Evolutionary conservation across 257 asterid genomes (phyloP).

Genomic region (Thymus quinquecostatus): DNA sequence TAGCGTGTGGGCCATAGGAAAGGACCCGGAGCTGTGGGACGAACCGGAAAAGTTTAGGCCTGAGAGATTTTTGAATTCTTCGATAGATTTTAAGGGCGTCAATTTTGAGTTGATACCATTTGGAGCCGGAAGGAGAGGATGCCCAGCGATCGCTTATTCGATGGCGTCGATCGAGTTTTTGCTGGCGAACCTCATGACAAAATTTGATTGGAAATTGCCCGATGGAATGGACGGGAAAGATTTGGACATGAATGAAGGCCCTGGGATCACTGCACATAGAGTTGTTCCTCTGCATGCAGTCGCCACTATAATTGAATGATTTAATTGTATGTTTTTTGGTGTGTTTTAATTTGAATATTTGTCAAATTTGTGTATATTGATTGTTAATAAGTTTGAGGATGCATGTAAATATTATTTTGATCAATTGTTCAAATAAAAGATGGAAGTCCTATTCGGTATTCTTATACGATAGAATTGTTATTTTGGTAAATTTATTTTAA

Average conservation of each 20-base stretch:
- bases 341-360: too few species aligned
- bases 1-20: conserved; percentile 40
- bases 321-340: too few species aligned
- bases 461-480: too few species aligned
- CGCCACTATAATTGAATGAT: too few species aligned
- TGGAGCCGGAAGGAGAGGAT: conserved; percentile 53
- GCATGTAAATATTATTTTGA: too few species aligned
- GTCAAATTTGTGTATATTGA: too few species aligned
- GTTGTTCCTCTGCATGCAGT: conserved; percentile 19
- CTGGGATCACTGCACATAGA: conserved; percentile 34
- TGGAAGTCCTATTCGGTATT: too few species aligned
- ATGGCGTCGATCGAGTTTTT: conserved; percentile 11
- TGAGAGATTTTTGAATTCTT: conserved; percentile 36
- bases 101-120: conserved; percentile 51
- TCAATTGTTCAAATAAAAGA: too few species aligned
- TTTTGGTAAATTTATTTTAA: too few species aligned
- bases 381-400: too few species aligned
- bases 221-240: conserved; percentile 36
- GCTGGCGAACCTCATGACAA: conserved; percentile 39
- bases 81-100: conserved; percentile 32
- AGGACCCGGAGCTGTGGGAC: conserved; percentile 38
- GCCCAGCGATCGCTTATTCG: conserved; percentile 8
- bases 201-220: conserved; percentile 45
- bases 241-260: conserved; percentile 48
- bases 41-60: conserved; percentile 37